Percentiles rank a stretch among this genome's conserved stretches.
Evolutionary conservation across 768 basidiomycete species (phyloP).

Genomic region (Rhodotorula diobovata): DNA sequence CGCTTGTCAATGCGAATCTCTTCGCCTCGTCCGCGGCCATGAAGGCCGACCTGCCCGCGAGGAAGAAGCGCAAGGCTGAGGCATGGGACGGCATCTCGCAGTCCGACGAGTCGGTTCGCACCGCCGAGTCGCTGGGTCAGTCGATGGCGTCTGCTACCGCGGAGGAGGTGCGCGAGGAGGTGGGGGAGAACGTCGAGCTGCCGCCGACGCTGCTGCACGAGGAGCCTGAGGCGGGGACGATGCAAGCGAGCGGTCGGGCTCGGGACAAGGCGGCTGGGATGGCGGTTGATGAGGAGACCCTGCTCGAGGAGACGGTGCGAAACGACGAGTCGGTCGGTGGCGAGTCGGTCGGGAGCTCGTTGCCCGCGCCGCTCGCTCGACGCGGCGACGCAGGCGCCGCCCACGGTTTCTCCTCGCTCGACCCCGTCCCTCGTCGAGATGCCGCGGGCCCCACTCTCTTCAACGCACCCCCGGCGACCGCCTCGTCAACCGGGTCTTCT

Average conservation of each 20-base stretch:
- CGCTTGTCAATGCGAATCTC: not conserved
- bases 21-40: slow-evolving; percentile 23
- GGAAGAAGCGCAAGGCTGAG: not conserved
- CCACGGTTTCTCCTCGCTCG: not conserved
- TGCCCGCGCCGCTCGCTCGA: not conserved
- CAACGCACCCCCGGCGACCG: not conserved
- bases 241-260: too few relatives aligned
- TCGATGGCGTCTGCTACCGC: not conserved
- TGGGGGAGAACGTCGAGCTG: not conserved
- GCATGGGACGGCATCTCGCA: slow-evolving; percentile 26
- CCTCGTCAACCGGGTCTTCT: not conserved
- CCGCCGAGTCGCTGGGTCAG: not conserved
- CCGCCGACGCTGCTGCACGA: slow-evolving; percentile 12
- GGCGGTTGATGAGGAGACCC: slow-evolving; percentile 1
- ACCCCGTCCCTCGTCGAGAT: not conserved
- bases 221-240: not conserved
- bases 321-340: slow-evolving; percentile 10
- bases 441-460: not conserved
- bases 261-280: not conserved
- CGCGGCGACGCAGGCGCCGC: not conserved
- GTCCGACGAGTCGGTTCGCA: not conserved
- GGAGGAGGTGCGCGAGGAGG: not conserved
- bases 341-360: not conserved
- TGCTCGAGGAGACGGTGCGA: slow-evolving; percentile 10
- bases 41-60: not conserved